Conservation (phyloP, 1,284 basidiomycete genomes). For the Ustilago loliicola region DNA sequence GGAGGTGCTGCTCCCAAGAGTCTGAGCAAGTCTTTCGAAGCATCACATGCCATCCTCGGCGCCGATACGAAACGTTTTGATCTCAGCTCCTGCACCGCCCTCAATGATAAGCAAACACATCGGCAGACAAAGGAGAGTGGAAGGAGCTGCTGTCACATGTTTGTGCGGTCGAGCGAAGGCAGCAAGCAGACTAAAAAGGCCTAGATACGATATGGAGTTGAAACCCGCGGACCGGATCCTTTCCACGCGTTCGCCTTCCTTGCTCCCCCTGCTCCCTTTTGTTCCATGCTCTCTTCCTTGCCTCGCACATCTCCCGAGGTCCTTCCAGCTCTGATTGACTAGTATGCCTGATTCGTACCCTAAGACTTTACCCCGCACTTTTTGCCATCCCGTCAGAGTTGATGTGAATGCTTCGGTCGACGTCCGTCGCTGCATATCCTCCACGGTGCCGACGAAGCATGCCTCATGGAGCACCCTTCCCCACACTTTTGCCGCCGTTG, state of each 20-base stretch:
- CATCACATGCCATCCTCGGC: too few species aligned
- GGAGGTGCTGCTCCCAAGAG: too few species aligned
- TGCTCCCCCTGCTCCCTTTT: neutral
- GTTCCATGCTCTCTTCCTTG: neutral
- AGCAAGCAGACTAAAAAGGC: neutral
- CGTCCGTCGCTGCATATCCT: neutral
- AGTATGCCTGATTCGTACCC: neutral
- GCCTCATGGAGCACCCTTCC: neutral
- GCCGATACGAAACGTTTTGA: too few species aligned
- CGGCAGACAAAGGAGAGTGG: too few species aligned
- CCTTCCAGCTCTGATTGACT: neutral
- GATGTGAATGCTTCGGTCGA: neutral
- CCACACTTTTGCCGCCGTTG: neutral
- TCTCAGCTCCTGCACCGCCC: too few species aligned
- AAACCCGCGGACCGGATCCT: constrained; percentile 40
- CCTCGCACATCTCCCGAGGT: neutral
- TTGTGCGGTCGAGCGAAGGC: neutral
- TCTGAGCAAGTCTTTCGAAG: too few species aligned
- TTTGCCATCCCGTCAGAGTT: too few species aligned
- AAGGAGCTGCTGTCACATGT: neutral
- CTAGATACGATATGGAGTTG: neutral
- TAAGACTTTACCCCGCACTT: constrained; percentile 1
- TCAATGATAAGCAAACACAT: too few species aligned
- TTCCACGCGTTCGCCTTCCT: constrained; percentile 24
- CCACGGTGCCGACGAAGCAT: neutral